Base-by-base conservation (phyloP, 2,329 filamentous ascomycete species). In the Botrytis aclada region DNA sequence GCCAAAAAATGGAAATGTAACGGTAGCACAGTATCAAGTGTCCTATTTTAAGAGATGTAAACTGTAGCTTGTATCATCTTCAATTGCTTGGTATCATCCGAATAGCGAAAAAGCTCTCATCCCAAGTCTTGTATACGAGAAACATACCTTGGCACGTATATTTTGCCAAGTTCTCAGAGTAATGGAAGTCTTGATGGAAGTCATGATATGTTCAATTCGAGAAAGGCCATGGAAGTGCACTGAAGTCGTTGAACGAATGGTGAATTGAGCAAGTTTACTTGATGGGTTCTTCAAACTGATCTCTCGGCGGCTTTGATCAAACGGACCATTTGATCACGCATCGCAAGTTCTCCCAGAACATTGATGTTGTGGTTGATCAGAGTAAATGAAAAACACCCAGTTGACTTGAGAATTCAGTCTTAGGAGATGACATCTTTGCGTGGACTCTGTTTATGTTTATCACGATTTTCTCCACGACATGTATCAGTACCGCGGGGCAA, bases 1-100 rank as follows among this genome's bases (percentile, higher is more conserved):
- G 45, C 34, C 29, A 3, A 56, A 54, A 41, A 5, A n/a, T 22
- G 22, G 18, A 56, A 56, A 2, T 29, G 14, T 41, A 56, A 67
- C 25, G 22, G 65, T 67, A 56, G 65, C 29, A 41, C 47, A 41
- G 65, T 56, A 56, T 67, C 47, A 41, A 41, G 39, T 67, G 25
- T 56, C n/a, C 47, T 67, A 56, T 41, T 56, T 56, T n/a, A n/a
- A 32, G 65, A 41, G 22, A 25, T 32, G 22, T 32, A 37, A 69
- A 56, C 65, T 14, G 37, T 54, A n/a, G 47, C 16, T 7, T 54
- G 47, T 69, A 41, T 69, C 65, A 69, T 25, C 29, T 32, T 41
- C 47, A 32, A 32, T 43, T 51, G 37, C 37, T 56, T 41, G 34
- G 25, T 37, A 69, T 56, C 51, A 56, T 56, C 34, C n/a, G 47